Base-by-base conservation (phyloP, 345 rosid genomes). In the Psidium friedrichsthalianum region DNA sequence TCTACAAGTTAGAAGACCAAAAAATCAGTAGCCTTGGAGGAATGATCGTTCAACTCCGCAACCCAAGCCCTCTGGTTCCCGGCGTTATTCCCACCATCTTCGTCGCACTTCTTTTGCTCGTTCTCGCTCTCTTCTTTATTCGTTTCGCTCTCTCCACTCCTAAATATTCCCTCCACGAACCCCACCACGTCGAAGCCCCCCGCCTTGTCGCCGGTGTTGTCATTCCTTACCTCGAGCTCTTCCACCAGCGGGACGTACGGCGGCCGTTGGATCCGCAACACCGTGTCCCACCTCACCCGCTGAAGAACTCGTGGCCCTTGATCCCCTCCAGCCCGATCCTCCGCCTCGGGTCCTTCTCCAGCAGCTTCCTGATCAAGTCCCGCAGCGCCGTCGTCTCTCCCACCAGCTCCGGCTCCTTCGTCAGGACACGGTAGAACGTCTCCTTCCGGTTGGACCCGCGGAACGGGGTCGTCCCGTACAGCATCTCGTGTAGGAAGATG, bases 391-490 rank as follows among this genome's bases (percentile, higher is more conserved):
- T 94, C 88, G 93, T 18, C 86, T 97, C 97, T 0, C 99, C 99
- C 0, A 88, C 91, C 0, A 97, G 88, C 47, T 93, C 92, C 13
- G 98, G 90, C 61, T 89, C 78, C 83, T 88, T 90, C n/a, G 94
- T 82, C 22, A 97, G 83, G 32, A 97, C 92, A 85, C 89, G 84
- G 55, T 82, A 90, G 87, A 97, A 97, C 1, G 99, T 94, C 40
- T 94, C 98, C 85, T 93, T 95, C 84, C 95, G 89, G 85, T 91
- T 94, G 3, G 82, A 55, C 25, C 98, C 99, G 11, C 84, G 92
- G 85, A 95, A 96, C 87, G 99, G 98, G 82, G 99, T 95, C 89
- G 49, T 54, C 14, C 98, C 98, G 57, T 97, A 94, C 85, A 97
- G 82, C 99, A 97, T 97, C 90, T 97, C 99, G 87, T 97, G 90